These are phyloP conservation scores for Tylopilus rubrobrunneus DNA, from an alignment of 768 basidiomycete genomes.

Conservation along the genomic window DNA sequence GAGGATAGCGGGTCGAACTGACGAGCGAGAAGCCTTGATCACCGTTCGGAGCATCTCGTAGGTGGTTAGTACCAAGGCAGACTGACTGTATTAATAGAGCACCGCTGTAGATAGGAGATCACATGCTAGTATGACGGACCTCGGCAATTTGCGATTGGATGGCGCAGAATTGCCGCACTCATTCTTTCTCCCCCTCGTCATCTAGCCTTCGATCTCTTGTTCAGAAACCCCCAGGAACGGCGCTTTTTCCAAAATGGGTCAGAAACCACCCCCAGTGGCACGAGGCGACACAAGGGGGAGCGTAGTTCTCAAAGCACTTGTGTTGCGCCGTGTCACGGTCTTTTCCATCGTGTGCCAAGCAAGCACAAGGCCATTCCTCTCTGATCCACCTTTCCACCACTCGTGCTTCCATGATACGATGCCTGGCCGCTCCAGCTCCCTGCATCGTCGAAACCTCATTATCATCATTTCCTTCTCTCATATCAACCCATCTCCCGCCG, in stretches of 20 bases:
- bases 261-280: background rate
- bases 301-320: constrained; percentile 46
- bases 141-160: background rate
- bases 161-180: background rate
- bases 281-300: constrained; percentile 36
- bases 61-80: background rate
- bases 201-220: too few relatives aligned
- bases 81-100: too few relatives aligned
- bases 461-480: background rate
- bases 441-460: background rate
- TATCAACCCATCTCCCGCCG: background rate
- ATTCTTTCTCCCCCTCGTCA: too few relatives aligned
- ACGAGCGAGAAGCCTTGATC: constrained; percentile 11
- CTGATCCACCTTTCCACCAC: background rate
- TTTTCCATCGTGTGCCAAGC: background rate
- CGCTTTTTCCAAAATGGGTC: background rate
- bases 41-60: constrained; percentile 25
- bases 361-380: background rate
- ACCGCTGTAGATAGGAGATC: too few relatives aligned
- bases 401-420: background rate
- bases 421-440: background rate
- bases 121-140: background rate
- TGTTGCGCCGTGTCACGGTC: constrained; percentile 16
- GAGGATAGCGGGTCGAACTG: constrained; percentile 8
- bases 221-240: background rate